Evolutionary conservation across 2,329 filamentous ascomycete species (phyloP), one percentile per base, ranked within the genome.

Genomic region (Verticillium nonalfalfae): DNA sequence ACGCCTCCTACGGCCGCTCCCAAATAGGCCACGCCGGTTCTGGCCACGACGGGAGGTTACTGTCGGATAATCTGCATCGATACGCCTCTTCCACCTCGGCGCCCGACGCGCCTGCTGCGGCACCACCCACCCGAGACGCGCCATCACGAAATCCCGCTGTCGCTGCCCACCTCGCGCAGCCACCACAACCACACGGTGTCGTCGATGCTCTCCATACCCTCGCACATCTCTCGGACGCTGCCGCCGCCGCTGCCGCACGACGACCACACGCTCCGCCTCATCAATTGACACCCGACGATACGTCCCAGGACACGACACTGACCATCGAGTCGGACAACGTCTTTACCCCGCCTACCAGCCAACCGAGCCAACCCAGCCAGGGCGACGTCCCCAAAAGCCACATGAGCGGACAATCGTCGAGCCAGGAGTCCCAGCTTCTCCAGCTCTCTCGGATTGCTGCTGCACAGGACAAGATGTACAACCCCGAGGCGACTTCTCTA

Each of bases 371-470:
- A 52, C 58, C 59, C 57, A 75, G 63, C 66, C 45, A 52, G 45
- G n/a, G 45, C 45, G 45, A 52, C 45, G n/a, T 18, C 7, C 45
- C n/a, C 45, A 21, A 21, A 26, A 18, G 18, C 9, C 45, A 52
- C 9, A 9, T 18, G 3, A 78, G 73, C 65, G 72, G 69, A 57
- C 76, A 77, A 58, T 73, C 70, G 40, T 78, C 78, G n/a, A 82
- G 82, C 65, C 82, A 83, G 64, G 78, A 82, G 39, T 84, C 78
- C 36, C 85, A 87, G 67, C 69, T 87, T 57, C 75, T 84, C 15
- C 81, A 82, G 63, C 74, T 86, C n/a, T 86, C 84, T 6, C 78
- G 85, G 63, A 75, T 86, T 60, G 84, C 84, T 34, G 83, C 85
- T 40, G 76, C 76, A 36, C 79, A 82, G 70, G 76, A 81, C 65